A percentile compares a stretch with the other conserved stretches of the same genome.
Conservation (phyloP, 1,139 yeast species). For the Yamadazyma dushanensis region DNA sequence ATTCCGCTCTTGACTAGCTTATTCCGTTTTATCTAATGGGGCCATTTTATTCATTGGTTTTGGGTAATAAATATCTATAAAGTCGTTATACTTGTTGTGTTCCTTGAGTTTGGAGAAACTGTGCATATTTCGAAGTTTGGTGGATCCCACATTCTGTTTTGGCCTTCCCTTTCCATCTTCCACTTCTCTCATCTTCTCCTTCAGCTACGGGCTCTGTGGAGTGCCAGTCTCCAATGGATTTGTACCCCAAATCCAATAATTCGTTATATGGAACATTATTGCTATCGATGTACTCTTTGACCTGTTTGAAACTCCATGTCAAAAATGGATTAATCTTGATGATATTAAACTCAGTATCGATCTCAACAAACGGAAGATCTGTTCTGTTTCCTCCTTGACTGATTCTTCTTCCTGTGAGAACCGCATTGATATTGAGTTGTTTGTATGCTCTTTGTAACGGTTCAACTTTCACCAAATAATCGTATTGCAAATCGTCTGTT, state of each 20-base stretch:
- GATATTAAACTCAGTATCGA: constrained; percentile 66
- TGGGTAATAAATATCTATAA: too few relatives aligned
- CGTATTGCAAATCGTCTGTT: constrained; percentile 75
- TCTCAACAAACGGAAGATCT: constrained; percentile 71
- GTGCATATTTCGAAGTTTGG: constrained; percentile 68
- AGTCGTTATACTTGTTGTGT: too few relatives aligned
- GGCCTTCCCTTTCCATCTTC: constrained; percentile 92
- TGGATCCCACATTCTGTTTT: constrained; percentile 98
- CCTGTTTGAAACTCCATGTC: constrained; percentile 77
- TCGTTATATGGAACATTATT: constrained; percentile 83
- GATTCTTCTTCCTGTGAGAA: constrained; percentile 87
- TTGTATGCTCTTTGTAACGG: constrained; percentile 86
- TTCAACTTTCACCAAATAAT: constrained; percentile 87
- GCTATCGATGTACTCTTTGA: constrained; percentile 64
- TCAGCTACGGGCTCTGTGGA: constrained; percentile 87
- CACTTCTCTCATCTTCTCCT: constrained; percentile 94
- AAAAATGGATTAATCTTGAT: constrained; percentile 89
- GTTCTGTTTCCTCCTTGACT: constrained; percentile 89
- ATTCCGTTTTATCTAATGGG: too few relatives aligned
- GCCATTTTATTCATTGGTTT: too few relatives aligned
- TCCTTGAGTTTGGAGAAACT: constrained; percentile 36
- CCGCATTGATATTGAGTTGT: constrained; percentile 72
- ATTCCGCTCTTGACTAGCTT: too few relatives aligned
- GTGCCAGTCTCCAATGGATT: constrained; percentile 95
- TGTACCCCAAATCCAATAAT: constrained; percentile 80